phyloP scores from a whole-genome alignment of 129 eudicot species.

The Gnaphalium uliginosum region DNA sequence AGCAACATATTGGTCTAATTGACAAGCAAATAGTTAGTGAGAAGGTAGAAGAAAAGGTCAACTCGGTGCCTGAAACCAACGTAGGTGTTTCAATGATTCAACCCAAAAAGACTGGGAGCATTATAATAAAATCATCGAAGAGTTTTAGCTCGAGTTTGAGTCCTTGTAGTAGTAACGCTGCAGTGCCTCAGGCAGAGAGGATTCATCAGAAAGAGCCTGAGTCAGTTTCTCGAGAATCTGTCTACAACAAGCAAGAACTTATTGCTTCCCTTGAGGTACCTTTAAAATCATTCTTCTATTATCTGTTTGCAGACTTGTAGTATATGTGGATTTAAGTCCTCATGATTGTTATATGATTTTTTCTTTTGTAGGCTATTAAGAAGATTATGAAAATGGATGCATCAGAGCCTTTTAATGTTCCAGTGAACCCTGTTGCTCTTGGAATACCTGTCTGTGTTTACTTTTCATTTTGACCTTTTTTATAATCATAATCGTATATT shows the following conservation, averaged over 20 bases:
- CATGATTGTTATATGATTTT: background rate
- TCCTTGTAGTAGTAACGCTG: conserved; percentile 53
- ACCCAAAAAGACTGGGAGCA: conserved; percentile 58
- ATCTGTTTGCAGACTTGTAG: background rate
- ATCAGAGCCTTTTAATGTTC: conserved; percentile 86
- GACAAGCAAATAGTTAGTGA: conserved; percentile 58
- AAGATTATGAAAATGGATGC: conserved; percentile 99
- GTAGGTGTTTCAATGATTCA: conserved; percentile 29
- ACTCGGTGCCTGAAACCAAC: conserved; percentile 57
- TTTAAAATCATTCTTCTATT: background rate
- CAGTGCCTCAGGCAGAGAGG: conserved; percentile 46
- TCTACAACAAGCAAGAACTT: conserved; percentile 66
- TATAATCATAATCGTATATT: background rate
- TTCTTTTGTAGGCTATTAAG: conserved; percentile 53
- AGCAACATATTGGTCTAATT: conserved; percentile 40
- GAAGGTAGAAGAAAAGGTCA: conserved; percentile 78
- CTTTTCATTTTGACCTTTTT: conserved; percentile 23
- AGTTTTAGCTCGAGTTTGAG: conserved; percentile 59
- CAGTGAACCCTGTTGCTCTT: conserved; percentile 91
- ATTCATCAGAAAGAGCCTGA: conserved; percentile 46
- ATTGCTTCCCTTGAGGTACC: conserved; percentile 76
- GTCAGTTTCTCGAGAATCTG: conserved; percentile 33
- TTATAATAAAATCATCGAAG: conserved; percentile 70
- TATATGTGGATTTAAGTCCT: conserved; percentile 8
- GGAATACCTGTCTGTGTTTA: conserved; percentile 73